phyloP scores from a whole-genome alignment of 164 flowering plant species.

The Magnolia sinica region DNA sequence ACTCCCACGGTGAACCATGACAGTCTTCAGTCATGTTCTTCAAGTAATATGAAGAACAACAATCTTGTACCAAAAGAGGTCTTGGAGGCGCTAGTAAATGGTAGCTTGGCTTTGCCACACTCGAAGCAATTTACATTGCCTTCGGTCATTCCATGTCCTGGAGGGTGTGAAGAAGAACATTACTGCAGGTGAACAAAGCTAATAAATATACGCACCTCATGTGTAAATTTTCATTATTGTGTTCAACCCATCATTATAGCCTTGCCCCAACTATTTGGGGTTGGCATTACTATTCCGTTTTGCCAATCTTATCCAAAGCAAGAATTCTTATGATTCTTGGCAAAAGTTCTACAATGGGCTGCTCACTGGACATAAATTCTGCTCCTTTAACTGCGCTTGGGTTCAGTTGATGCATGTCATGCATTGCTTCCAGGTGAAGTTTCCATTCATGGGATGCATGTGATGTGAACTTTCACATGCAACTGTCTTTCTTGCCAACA shows the following conservation, averaged over 20 bases:
- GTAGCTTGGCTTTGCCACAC: slow-evolving; percentile 57
- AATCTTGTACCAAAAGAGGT: slow-evolving; percentile 43
- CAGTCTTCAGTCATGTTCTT: slow-evolving; percentile 30
- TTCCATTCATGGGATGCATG: no score
- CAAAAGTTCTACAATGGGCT: no score
- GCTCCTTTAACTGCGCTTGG: no score
- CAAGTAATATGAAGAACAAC: slow-evolving; percentile 31
- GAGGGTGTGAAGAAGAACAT: slow-evolving; percentile 80
- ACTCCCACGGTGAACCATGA: slow-evolving; percentile 10
- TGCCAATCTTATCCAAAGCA: neutral
- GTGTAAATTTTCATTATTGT: neutral
- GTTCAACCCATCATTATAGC: neutral
- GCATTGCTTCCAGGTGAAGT: no score
- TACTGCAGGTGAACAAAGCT: slow-evolving; percentile 75
- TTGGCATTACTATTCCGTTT: neutral
- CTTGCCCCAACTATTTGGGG: neutral
- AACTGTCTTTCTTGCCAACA: no score
- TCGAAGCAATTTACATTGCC: slow-evolving; percentile 67
- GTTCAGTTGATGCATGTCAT: no score
- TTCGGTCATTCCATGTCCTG: slow-evolving; percentile 59
- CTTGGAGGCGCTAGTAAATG: slow-evolving; percentile 59
- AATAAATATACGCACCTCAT: neutral
- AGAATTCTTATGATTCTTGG: neutral
- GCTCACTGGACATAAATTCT: no score
- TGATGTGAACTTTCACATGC: no score